Evolutionary conservation across 176 grass and related monocot species (phyloP).

Genomic region (Eleusine coracana): DNA sequence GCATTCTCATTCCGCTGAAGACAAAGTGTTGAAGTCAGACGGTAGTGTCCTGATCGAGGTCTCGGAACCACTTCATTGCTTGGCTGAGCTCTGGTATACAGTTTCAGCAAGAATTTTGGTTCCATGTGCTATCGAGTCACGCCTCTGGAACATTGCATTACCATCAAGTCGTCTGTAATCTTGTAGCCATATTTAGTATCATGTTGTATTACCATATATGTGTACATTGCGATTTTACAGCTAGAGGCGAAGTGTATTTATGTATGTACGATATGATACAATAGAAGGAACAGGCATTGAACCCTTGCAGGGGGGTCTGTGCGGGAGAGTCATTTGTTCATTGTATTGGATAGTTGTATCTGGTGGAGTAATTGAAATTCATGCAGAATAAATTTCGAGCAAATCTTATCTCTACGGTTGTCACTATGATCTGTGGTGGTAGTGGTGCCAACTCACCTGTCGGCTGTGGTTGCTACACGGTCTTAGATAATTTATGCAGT

Average conservation of each 20-base stretch:
- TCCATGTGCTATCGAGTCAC: not conserved
- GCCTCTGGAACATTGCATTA: not conserved
- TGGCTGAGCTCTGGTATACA: not conserved
- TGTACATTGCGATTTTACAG: constrained; percentile 32
- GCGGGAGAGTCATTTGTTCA: constrained; percentile 15
- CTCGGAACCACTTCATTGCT: not conserved
- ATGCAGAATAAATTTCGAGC: constrained; percentile 5
- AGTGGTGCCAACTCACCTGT: not conserved
- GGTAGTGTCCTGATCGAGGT: not conserved
- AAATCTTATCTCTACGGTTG: not conserved
- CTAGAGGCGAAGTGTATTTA: constrained; percentile 3
- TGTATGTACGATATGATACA: constrained; percentile 15
- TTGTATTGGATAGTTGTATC: not conserved
- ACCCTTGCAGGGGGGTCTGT: constrained; percentile 31
- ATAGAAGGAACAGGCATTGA: not conserved
- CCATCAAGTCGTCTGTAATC: not conserved
- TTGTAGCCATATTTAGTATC: constrained; percentile 24
- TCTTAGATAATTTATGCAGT: too few species aligned
- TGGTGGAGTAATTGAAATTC: not conserved
- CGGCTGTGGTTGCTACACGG: not conserved
- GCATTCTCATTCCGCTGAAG: constrained; percentile 65
- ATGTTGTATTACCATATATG: constrained; percentile 16
- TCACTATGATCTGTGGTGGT: not conserved
- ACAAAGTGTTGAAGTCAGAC: not conserved
- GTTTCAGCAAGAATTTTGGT: not conserved